phyloP scores from a whole-genome alignment of 2,329 filamentous ascomycete genomes.

The Aspergillus quadrilineatus region DNA sequence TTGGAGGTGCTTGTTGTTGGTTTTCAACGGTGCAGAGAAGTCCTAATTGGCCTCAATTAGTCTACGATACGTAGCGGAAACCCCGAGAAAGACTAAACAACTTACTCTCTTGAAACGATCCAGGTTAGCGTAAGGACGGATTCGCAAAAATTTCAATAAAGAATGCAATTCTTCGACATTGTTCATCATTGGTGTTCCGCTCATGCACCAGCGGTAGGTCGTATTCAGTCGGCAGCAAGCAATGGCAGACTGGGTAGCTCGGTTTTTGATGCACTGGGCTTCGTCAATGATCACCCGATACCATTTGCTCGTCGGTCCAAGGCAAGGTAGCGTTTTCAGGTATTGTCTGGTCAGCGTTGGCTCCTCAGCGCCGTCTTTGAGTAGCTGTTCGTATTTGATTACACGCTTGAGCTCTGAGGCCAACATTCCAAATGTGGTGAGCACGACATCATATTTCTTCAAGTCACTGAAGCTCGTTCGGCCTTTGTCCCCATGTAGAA shows the following conservation, averaged over 20 bases:
- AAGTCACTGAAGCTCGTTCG: slow-evolving; percentile 59
- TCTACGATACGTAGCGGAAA: background rate
- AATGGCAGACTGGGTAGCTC: slow-evolving; percentile 59
- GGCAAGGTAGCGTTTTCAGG: slow-evolving; percentile 52
- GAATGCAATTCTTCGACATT: slow-evolving; percentile 74
- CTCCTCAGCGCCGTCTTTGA: slow-evolving; percentile 46
- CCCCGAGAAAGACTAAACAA: slow-evolving; percentile 10
- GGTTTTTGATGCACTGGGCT: slow-evolving; percentile 79
- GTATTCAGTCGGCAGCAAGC: slow-evolving; percentile 61
- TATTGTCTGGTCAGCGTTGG: slow-evolving; percentile 13
- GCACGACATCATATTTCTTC: slow-evolving; percentile 67
- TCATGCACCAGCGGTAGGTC: slow-evolving; percentile 69
- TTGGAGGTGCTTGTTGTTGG: slow-evolving; percentile 30
- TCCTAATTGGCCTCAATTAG: slow-evolving; percentile 32
- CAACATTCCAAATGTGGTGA: slow-evolving; percentile 76
- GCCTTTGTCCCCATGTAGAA: slow-evolving; percentile 67
- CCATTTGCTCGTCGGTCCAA: slow-evolving; percentile 62
- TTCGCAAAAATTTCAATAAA: slow-evolving; percentile 72
- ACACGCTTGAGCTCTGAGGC: slow-evolving; percentile 65
- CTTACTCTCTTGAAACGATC: slow-evolving; percentile 59
- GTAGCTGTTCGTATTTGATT: slow-evolving; percentile 51
- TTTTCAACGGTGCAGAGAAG: slow-evolving; percentile 56
- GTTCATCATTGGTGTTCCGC: slow-evolving; percentile 89
- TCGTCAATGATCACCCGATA: slow-evolving; percentile 75
- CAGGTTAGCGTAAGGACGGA: slow-evolving; percentile 70